phyloP scores from a whole-genome alignment of 1,284 basidiomycete species.

The Ustilago lituana region DNA sequence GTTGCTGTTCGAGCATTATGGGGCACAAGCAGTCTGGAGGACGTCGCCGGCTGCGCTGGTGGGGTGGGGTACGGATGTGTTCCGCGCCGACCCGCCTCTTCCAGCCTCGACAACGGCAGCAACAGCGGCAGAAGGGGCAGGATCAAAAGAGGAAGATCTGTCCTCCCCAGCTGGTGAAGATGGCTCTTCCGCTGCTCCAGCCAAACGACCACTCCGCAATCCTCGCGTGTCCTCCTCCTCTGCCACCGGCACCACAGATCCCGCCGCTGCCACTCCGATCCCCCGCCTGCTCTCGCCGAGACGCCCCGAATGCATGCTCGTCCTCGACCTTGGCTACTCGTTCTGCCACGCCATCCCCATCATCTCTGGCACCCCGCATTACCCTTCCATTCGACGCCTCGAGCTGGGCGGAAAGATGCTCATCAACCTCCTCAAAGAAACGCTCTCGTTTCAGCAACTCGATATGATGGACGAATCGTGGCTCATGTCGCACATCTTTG shows the following conservation, averaged over 20 bases:
- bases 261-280: background rate
- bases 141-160: background rate
- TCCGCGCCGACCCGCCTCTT: slow-evolving; percentile 8
- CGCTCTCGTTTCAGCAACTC: slow-evolving; percentile 93
- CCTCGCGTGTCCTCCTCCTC: slow-evolving; percentile 3
- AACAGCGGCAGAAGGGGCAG: background rate
- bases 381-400: slow-evolving; percentile 81
- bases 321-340: slow-evolving; percentile 90
- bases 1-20: slow-evolving; percentile 94
- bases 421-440: slow-evolving; percentile 92
- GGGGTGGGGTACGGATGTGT: slow-evolving; percentile 13
- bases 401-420: slow-evolving; percentile 92
- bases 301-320: slow-evolving; percentile 78
- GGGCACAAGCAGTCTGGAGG: slow-evolving; percentile 83
- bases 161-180: background rate
- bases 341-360: slow-evolving; percentile 91
- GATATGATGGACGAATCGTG: slow-evolving; percentile 97
- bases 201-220: slow-evolving; percentile 6
- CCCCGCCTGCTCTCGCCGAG: slow-evolving; percentile 6
- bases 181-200: too few species aligned
- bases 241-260: background rate
- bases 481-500: slow-evolving; percentile 90
- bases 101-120: background rate
- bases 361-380: slow-evolving; percentile 77
- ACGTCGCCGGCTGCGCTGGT: slow-evolving; percentile 30